Evolutionary conservation across 1,284 basidiomycete species (phyloP), one percentile per base, ranked within the genome.

Genomic region (Trametes polyzona): DNA sequence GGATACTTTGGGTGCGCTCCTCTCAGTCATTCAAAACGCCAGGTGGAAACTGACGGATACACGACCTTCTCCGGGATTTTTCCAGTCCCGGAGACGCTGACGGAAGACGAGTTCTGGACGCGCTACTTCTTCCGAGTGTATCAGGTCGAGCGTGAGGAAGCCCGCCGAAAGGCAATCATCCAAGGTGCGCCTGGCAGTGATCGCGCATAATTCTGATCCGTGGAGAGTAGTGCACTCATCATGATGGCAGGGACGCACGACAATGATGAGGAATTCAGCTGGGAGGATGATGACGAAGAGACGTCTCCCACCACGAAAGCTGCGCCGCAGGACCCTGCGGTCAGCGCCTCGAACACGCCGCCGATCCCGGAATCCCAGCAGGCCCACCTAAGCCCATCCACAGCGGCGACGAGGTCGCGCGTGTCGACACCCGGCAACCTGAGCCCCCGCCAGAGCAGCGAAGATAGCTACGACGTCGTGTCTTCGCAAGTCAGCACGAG

Each of bases 61-160:
- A 16, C 41, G 33, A 3, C 8, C 2, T 47, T 19, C 11, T 47
- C 19, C 30, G 16, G 33, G 48, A 16, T 32, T 4, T 37, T n/a
- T 21, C 7, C 64, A 95, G 94, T 95, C 1, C 92, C 93, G 3
- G 80, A 83, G 19, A 76, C 78, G 53, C 75, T 96, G 65, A 78
- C 82, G 1, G 80, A 84, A 51, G 83, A 88, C 42, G 79, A 80
- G 36, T 98, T 97, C 74, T 97, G 95, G 95, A 83, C 84, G 47
- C 81, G 95, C 14, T 97, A 95, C 74, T 94, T 96, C 75, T 98
- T 96, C 84, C 85, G 95, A 33, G 85, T 88, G 32, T 78, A 91
- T 70, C 92, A 95, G 73, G 95, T 97, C 59, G 86, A 90, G 61
- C 75, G 78, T 26, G 93, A 96, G 64, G 93, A 95, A 69, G 84